Evolutionary conservation across 306 rosid species (phyloP), one percentile per base, ranked within the genome.

Genomic region (Lathyrus aphaca): DNA sequence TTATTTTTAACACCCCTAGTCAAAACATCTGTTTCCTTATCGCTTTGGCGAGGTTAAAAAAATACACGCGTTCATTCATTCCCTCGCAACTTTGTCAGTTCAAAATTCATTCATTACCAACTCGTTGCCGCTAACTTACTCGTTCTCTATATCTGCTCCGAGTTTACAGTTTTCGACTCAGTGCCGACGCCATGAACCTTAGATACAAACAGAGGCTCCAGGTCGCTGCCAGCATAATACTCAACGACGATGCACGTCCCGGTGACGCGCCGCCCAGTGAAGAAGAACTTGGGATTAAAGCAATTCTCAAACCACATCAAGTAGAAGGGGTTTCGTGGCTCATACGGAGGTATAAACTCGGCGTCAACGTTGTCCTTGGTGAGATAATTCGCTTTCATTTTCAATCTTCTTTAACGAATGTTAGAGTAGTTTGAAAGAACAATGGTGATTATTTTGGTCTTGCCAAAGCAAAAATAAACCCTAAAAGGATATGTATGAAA

Each of bases 341-440:
- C 48, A 75, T 90, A 4, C 80, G 91, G 73, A 88, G 91, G 70
- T 85, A 83, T 75, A 62, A 73, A 55, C 91, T 88, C 68, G 98
- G 98, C 64, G 98, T 90, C 81, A 93, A 93, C 77, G 94, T 85
- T 55, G 74, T 93, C 64, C 96, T 93, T 32, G 98, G 98, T 93
- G 48, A 66, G 72, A 30, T 49, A 7, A 2, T 10, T 1, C 12
- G 13, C 8, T 13, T 38, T 11, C 58, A 2, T 29, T 66, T 66
- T 49, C 35, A 48, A 15, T 19, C 37, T 57, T 64, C 9, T 4
- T 38, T 35, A 35, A 8, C 7, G 10, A 35, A 35, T 35, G 39
- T 35, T 35, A 35, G 8, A 32, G 38, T 32, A 32, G 38, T 32
- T 32, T 32, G 38, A 25, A 25, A 25, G 4, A 25, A 25, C 0